These are phyloP conservation scores for Pichia pseudocactophila DNA, from an alignment of 805 yeast genomes.

Conservation along the genomic window DNA sequence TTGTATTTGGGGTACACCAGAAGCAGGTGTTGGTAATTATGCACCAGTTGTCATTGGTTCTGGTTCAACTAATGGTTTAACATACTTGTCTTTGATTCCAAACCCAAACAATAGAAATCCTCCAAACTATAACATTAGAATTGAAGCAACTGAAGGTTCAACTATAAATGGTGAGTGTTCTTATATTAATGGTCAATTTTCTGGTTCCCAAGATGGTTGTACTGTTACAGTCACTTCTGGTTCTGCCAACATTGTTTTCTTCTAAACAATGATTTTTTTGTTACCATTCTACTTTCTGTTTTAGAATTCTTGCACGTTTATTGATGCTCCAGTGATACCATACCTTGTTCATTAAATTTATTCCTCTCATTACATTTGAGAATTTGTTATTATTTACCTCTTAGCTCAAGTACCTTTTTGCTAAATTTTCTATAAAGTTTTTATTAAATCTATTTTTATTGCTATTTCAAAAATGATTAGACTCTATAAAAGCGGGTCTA, in stretches of 20 bases:
- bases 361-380: no score
- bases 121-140: conserved; percentile 67
- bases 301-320: no score
- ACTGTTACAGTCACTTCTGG: conserved; percentile 86
- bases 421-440: no score
- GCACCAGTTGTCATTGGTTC: conserved; percentile 75
- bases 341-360: no score
- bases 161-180: conserved; percentile 66
- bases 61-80: conserved; percentile 49
- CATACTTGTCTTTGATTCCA: conserved; percentile 67
- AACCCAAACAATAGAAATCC: conserved; percentile 57
- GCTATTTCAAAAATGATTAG: no score
- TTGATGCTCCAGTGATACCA: neutral
- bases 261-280: conserved; percentile 20
- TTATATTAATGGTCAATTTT: conserved; percentile 71
- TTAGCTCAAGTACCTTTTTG: no score
- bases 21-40: conserved; percentile 66
- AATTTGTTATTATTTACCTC: no score
- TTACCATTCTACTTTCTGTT: neutral
- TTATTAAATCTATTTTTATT: no score
- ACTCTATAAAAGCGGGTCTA: no score
- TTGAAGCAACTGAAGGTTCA: conserved; percentile 62
- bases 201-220: conserved; percentile 71
- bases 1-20: conserved; percentile 59
- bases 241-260: conserved; percentile 74